Base-by-base conservation (phyloP, 805 yeast genomes). In the Citeromyces nyonsensis region DNA sequence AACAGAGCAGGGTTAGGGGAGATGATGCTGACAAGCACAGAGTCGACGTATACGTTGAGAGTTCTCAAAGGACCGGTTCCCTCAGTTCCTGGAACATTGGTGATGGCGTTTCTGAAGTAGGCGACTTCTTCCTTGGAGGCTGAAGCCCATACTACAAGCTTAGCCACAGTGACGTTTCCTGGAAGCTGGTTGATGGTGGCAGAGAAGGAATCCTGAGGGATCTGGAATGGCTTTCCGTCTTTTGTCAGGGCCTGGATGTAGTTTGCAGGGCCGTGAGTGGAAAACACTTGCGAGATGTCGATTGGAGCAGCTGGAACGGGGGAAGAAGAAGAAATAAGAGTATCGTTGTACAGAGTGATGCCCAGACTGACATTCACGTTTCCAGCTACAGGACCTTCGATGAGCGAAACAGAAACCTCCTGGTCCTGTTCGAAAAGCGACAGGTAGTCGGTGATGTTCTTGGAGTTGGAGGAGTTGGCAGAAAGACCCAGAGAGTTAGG, bases 1-100 rank as follows among this genome's bases (percentile, higher is more conserved):
- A 40, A 47, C 33, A 49, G 43, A 15, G 44, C 38, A 30, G 57
- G 54, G 35, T 50, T 47, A 31, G 57, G 57, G 25, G 43, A 33
- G 15, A 50, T 36, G 2, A 52, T 36, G 11, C 44, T 40, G 28
- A 50, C 36, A 33, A 38, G 50, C 15, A 42, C 32, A 18, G 36
- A 38, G 30, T 44, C 37, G 34, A 43, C 40, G 27, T 40, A 51
- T 20, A 50, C 43, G 34, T 51, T 47, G 31, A 51, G 38, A 30
- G 40, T 44, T 32, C 54, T 43, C 25, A 51, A 36, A 27, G 53
- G 54, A 34, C 49, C 51, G 24, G 35, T 33, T 12, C 31, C 34
- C 10, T 39, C 25, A 28, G 42, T 45, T 7, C 38, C 41, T 6
- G 36, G 31, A 13, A 34, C 33, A 5, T 31, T 30, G 30, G 36